Percentiles rank a stretch among this genome's conserved stretches.
These are phyloP conservation scores for Penicillium pancosmium DNA, from an alignment of 495 filamentous ascomycete genomes.

Conservation along the genomic window DNA sequence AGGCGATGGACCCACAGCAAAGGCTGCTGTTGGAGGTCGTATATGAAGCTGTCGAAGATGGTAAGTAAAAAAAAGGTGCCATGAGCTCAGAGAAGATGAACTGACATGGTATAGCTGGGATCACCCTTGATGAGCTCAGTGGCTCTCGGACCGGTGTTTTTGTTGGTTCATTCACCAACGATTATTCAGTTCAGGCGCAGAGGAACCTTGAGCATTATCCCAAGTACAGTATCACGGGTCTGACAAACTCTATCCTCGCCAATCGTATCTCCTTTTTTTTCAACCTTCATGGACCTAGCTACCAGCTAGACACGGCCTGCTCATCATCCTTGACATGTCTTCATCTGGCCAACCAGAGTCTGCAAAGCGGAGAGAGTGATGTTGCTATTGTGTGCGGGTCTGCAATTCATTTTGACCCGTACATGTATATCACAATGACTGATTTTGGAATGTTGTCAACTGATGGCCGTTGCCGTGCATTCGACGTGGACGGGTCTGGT, in stretches of 20 bases:
- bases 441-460: conserved; percentile 42
- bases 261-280: conserved; percentile 47
- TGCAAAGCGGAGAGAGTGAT: conserved; percentile 41
- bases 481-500: conserved; percentile 46
- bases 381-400: conserved; percentile 27
- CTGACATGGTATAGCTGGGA: background rate
- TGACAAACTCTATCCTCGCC: background rate
- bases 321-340: conserved; percentile 40
- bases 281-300: conserved; percentile 44
- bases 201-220: background rate
- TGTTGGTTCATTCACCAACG: background rate
- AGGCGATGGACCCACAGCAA: background rate
- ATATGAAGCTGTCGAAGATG: background rate
- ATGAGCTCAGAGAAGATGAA: too few species aligned
- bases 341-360: conserved; percentile 44
- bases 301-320: conserved; percentile 43
- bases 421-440: conserved; percentile 19
- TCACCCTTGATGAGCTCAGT: background rate
- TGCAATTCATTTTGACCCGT: conserved; percentile 20
- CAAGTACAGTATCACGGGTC: background rate
- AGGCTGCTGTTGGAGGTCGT: background rate
- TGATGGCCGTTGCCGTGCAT: conserved; percentile 37
- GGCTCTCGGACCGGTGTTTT: background rate
- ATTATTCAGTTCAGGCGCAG: background rate
- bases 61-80: too few species aligned